Percentiles rank a stretch among this genome's conserved stretches.
Conservation (phyloP, 768 basidiomycete genomes). For the Russula sp. region DNA sequence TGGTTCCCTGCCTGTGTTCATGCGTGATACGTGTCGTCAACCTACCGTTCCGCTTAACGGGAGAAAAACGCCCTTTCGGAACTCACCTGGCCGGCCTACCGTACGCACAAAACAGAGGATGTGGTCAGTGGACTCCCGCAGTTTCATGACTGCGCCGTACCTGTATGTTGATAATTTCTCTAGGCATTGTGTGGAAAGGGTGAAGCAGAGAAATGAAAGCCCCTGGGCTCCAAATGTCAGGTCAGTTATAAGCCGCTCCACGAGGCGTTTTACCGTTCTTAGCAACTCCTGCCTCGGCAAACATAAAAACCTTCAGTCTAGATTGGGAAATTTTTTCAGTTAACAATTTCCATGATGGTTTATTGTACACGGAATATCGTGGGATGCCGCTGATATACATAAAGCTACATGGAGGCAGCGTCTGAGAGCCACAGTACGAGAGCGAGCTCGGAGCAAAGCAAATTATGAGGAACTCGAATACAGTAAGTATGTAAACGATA, state of each 20-base stretch:
- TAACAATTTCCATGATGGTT: not conserved
- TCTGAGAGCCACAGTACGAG: not conserved
- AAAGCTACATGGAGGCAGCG: not conserved
- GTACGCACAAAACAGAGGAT: not conserved
- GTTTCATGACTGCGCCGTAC: conserved; percentile 35
- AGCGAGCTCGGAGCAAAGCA: not conserved
- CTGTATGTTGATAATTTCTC: conserved; percentile 84
- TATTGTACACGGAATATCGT: not conserved
- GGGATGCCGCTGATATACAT: not conserved
- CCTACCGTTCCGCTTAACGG: conserved; percentile 4
- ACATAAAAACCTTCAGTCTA: not conserved
- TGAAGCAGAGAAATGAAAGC: not conserved
- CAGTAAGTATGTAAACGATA: conserved; percentile 12
- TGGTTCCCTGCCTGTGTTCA: conserved; percentile 61
- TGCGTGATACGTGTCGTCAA: conserved; percentile 5
- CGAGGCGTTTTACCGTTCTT: conserved; percentile 22
- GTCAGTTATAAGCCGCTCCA: conserved; percentile 4
- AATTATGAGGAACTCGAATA: not conserved
- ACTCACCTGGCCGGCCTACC: conserved; percentile 67
- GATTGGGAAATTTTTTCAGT: not conserved
- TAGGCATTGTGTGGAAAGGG: conserved; percentile 47
- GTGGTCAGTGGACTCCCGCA: not conserved
- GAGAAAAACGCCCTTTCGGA: conserved; percentile 32
- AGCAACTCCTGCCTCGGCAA: not conserved
- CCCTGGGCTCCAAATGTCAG: conserved; percentile 7